These are phyloP conservation scores for Osmanthus fragrans DNA, from an alignment of 257 asterid species.

Conservation along the genomic window DNA sequence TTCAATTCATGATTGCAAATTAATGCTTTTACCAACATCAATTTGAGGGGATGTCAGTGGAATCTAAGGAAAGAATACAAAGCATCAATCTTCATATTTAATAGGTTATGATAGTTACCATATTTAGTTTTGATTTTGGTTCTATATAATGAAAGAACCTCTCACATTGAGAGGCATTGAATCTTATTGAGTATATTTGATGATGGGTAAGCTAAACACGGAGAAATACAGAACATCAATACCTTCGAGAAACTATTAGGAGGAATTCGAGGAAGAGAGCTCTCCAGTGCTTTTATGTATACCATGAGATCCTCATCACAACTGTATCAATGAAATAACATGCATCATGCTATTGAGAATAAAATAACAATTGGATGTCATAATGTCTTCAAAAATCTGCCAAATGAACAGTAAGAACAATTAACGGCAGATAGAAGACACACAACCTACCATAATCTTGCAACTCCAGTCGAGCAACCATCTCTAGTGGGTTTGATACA, in stretches of 20 bases:
- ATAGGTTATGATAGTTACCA: too few relatives aligned
- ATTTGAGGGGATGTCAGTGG: too few relatives aligned
- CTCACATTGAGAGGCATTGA: too few relatives aligned
- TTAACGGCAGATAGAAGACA: conserved; percentile 2
- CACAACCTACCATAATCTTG: conserved; percentile 64
- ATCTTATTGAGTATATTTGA: too few relatives aligned
- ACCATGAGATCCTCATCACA: conserved; percentile 64
- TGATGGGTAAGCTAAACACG: neutral
- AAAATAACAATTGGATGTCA: neutral
- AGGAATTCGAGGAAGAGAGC: conserved; percentile 61
- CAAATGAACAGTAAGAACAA: neutral
- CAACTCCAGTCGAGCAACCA: conserved; percentile 96
- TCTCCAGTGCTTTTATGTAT: conserved; percentile 61
- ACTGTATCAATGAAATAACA: conserved; percentile 41
- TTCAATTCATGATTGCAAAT: too few relatives aligned
- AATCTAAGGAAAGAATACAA: too few relatives aligned
- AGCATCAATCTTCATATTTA: too few relatives aligned
- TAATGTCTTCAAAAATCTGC: neutral
- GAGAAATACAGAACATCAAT: neutral
- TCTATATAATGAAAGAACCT: too few relatives aligned
- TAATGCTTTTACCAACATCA: too few relatives aligned
- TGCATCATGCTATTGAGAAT: conserved; percentile 3
- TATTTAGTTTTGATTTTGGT: too few relatives aligned
- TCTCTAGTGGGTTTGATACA: conserved; percentile 92
- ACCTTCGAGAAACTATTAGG: conserved; percentile 87